Base-by-base conservation (phyloP, 2,329 filamentous ascomycete species). In the Trichoderma gracile region DNA sequence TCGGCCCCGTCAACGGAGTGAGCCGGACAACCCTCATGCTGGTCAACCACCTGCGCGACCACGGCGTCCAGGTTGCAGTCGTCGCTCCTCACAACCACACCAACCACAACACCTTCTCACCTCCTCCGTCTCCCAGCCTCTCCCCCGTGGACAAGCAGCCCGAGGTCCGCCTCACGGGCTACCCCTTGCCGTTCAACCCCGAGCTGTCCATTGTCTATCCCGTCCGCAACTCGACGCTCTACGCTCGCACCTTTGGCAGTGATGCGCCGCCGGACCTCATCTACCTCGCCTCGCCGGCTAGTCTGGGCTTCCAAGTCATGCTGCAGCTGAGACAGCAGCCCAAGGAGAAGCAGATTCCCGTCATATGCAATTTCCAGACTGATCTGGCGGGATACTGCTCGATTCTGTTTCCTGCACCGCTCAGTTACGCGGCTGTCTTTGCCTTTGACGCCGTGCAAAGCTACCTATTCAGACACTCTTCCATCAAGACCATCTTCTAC, bases 1-100 rank as follows among this genome's bases (percentile, higher is more conserved):
- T 90, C 65, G 88, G 88, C 3, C 88, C 88, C 0, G 86, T 91
- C 72, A 91, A 91, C 71, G 88, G 89, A n/a, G 88, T 91, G 52
- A 89, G 86, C 70, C 82, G 87, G 66, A 91, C 88, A 5, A 91
- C 89, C 0, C 78, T 87, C 69, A 89, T 87, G 79, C 81, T 91
- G 58, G 85, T 91, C 61, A 84, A 86, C 72, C 88, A 90, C 68
- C 78, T 91, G 21, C 83, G 86, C 63, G 78, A 78, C n/a, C 78
- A 90, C 68, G 88, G 86, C 21, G 87, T 83, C 12, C 80, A 86
- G 19, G 84, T 91, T 56, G 86, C 86, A 9, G 85, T 90, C 6
- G 87, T 90, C 40, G 87, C 89, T 46, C 88, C 88, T 17, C 79
- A 83, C 65, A 84, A 83, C 69, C 80, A 84, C 69, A 83, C 81